These are phyloP conservation scores for Xylaria flabelliformis DNA, from an alignment of 495 filamentous ascomycete genomes.

Conservation along the genomic window DNA sequence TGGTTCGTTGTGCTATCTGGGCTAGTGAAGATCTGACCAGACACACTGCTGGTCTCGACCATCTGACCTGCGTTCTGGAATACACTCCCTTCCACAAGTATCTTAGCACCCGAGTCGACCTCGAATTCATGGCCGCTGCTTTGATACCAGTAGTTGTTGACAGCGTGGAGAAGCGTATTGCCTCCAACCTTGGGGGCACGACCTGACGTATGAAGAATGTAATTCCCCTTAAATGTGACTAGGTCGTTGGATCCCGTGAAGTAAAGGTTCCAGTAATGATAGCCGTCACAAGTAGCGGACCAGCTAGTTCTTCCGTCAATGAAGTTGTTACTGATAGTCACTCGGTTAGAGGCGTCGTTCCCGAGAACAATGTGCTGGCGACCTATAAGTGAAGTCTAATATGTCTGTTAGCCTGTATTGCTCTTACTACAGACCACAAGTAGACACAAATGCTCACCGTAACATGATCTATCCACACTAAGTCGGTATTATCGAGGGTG, in stretches of 20 bases:
- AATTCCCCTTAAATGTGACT: conserved; percentile 54
- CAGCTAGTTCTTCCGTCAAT: conserved; percentile 58
- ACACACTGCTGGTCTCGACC: conserved; percentile 35
- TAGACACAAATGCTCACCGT: conserved; percentile 33
- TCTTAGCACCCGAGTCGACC: conserved; percentile 55
- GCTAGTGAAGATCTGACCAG: conserved; percentile 53
- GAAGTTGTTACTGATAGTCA: conserved; percentile 52
- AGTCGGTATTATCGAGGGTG: conserved; percentile 39
- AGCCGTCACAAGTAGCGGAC: conserved; percentile 59
- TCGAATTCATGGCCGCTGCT: conserved; percentile 63
- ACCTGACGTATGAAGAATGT: conserved; percentile 60
- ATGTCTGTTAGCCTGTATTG: background rate
- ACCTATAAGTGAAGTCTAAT: conserved; percentile 52
- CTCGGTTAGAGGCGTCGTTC: conserved; percentile 40
- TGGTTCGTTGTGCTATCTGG: conserved; percentile 46
- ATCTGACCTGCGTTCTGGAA: conserved; percentile 55
- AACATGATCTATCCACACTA: conserved; percentile 50
- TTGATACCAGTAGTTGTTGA: conserved; percentile 67
- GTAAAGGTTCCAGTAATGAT: conserved; percentile 63
- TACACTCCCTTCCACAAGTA: conserved; percentile 66
- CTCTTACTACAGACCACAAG: background rate
- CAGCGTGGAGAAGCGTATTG: conserved; percentile 56
- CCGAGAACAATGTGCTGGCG: conserved; percentile 53
- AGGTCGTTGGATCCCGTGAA: conserved; percentile 51
- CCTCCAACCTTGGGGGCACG: conserved; percentile 58